Conservation (phyloP, 106 monocot genomes). For the Xerophyta viscosa region DNA sequence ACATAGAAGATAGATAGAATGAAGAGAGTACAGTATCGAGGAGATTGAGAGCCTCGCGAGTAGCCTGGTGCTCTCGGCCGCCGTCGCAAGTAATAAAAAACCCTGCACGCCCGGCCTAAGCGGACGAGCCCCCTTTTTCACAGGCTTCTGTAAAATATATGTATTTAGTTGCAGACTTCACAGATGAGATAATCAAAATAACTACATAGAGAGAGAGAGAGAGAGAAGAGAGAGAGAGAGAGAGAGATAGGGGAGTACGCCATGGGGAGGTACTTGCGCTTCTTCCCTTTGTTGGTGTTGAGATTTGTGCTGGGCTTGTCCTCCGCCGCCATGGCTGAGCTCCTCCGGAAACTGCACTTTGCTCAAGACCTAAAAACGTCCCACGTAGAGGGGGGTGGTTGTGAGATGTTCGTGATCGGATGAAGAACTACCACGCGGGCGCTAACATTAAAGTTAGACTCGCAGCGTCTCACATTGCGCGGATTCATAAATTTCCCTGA, state of each 20-base stretch:
- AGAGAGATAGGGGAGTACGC: conserved; percentile 19
- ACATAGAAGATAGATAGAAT: not conserved
- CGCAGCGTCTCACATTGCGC: too few relatives aligned
- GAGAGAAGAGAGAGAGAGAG: not conserved
- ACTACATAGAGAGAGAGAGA: not conserved
- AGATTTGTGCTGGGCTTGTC: conserved; percentile 6
- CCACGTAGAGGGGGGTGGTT: too few relatives aligned
- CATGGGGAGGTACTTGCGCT: conserved; percentile 83
- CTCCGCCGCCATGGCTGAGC: conserved; percentile 22
- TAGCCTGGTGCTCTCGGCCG: conserved; percentile 83
- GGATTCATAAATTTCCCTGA: too few relatives aligned
- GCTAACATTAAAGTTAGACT: too few relatives aligned
- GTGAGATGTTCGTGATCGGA: too few relatives aligned
- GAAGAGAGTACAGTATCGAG: conserved; percentile 41
- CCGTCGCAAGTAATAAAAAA: conserved; percentile 98
- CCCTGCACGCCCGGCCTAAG: conserved; percentile 80
- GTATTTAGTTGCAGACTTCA: too few relatives aligned
- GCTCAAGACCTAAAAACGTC: too few relatives aligned
- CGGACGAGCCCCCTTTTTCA: conserved; percentile 71
- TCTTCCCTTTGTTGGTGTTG: conserved; percentile 38
- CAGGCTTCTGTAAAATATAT: conserved; percentile 35
- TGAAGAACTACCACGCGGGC: too few relatives aligned
- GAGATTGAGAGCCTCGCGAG: conserved; percentile 66
- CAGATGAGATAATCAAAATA: not conserved
- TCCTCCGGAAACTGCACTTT: too few relatives aligned